phyloP scores from a whole-genome alignment of 495 filamentous ascomycete species.

The Hypomontagnella monticulosa region DNA sequence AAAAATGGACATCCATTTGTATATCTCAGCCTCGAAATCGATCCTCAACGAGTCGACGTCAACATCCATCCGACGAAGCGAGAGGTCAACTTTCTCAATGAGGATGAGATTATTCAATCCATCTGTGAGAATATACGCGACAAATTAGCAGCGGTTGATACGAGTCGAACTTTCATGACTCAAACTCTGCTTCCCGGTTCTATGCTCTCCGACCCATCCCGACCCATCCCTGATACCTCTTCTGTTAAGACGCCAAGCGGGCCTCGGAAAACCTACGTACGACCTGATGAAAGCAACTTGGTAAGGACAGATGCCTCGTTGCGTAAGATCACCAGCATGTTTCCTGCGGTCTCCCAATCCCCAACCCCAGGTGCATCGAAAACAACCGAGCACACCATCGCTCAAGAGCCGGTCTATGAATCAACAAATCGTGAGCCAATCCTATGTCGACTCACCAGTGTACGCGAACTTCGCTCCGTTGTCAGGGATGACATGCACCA shows the following conservation, averaged over 20 bases:
- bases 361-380: conserved; percentile 21
- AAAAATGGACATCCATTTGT: conserved; percentile 96
- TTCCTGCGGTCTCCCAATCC: conserved; percentile 60
- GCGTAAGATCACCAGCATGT: conserved; percentile 97
- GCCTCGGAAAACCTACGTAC: conserved; percentile 56
- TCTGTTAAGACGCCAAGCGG: conserved; percentile 54
- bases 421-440: conserved; percentile 72
- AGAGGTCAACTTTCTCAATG: conserved; percentile 97
- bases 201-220: conserved; percentile 50
- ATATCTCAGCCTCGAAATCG: conserved; percentile 93
- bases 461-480: conserved; percentile 81
- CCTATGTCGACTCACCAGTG: conserved; percentile 74
- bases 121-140: conserved; percentile 84
- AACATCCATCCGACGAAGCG: conserved; percentile 98
- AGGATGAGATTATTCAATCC: conserved; percentile 93
- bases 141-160: conserved; percentile 88
- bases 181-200: conserved; percentile 86
- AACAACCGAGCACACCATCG: conserved; percentile 39
- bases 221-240: conserved; percentile 43
- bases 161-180: conserved; percentile 92
- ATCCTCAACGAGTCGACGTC: conserved; percentile 93
- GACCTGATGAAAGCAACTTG: conserved; percentile 86
- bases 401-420: conserved; percentile 71
- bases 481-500: conserved; percentile 90
- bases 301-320: conserved; percentile 89